These are phyloP conservation scores for Nigrograna mackinnonii DNA, from an alignment of 2,329 filamentous ascomycete genomes.

Conservation along the genomic window DNA sequence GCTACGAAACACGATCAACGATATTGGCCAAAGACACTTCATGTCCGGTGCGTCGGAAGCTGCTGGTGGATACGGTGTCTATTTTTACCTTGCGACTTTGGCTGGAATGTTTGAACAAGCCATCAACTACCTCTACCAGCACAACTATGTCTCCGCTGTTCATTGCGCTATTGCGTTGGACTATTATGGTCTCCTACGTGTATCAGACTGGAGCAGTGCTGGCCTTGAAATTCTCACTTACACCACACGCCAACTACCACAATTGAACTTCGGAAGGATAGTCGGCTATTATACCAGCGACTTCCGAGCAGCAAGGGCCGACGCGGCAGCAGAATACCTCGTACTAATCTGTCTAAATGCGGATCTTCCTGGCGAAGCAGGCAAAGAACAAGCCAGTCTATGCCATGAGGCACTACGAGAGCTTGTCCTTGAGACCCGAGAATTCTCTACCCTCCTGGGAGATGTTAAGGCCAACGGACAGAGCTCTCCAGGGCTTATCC, in stretches of 20 bases:
- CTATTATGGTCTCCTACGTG: conserved; percentile 69
- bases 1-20: conserved; percentile 78
- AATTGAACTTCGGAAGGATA: conserved; percentile 93
- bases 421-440: conserved; percentile 92
- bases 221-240: conserved; percentile 62
- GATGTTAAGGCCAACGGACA: conserved; percentile 87
- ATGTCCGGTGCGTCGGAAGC: conserved; percentile 79
- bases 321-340: conserved; percentile 91
- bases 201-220: conserved; percentile 75
- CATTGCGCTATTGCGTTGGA: conserved; percentile 90
- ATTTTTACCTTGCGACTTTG: conserved; percentile 89
- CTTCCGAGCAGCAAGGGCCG: conserved; percentile 88
- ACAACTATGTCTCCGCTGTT: conserved; percentile 89
- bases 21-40: conserved; percentile 92
- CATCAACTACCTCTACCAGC: conserved; percentile 85
- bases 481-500: conserved; percentile 83
- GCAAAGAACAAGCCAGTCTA: conserved; percentile 75
- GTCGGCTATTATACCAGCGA: conserved; percentile 94
- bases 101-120: conserved; percentile 94
- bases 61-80: conserved; percentile 80
- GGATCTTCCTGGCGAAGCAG: conserved; percentile 74
- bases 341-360: conserved; percentile 88
- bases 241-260: conserved; percentile 71
- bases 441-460: conserved; percentile 91
- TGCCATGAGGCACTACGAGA: conserved; percentile 94